phyloP scores from a whole-genome alignment of 768 basidiomycete species.

The Thelephora ganbajun region DNA sequence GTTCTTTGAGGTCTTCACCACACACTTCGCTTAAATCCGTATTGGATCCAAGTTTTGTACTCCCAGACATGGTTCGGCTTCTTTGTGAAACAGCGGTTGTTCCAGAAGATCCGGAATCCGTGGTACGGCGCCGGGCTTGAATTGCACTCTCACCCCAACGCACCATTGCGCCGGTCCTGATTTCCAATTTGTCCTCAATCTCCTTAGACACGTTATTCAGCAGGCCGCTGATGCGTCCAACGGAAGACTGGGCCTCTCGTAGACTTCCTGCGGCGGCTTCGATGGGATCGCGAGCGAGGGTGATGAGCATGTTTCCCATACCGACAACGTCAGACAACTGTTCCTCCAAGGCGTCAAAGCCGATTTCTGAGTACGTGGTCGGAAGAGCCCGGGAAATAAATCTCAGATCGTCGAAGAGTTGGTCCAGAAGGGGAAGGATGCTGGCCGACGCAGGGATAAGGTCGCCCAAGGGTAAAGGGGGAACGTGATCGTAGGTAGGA shows the following conservation, averaged over 20 bases:
- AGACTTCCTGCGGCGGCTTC: constrained; percentile 38
- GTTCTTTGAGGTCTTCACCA: constrained; percentile 7
- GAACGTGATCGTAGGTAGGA: constrained; percentile 5
- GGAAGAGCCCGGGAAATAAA: constrained; percentile 26
- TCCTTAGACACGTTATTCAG: constrained; percentile 29
- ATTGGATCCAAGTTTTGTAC: constrained; percentile 1
- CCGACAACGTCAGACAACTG: constrained; percentile 34
- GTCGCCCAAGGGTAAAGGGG: constrained; percentile 2
- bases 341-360: constrained; percentile 29
- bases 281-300: constrained; percentile 37
- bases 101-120: constrained; percentile 59
- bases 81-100: constrained; percentile 30
- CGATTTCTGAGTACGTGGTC: constrained; percentile 14
- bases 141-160: constrained; percentile 6
- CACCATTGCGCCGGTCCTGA: neutral
- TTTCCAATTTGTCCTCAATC: constrained; percentile 34
- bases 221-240: constrained; percentile 29
- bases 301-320: constrained; percentile 30
- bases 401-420: constrained; percentile 41
- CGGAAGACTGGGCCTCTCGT: constrained; percentile 28
- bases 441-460: constrained; percentile 30
- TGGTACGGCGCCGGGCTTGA: constrained; percentile 24
- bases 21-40: constrained; percentile 6
- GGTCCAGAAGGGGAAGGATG: constrained; percentile 21
- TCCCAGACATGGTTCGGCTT: neutral